Conservation (phyloP, 352 stramenopile species). For the Pythium oligandrum region DNA sequence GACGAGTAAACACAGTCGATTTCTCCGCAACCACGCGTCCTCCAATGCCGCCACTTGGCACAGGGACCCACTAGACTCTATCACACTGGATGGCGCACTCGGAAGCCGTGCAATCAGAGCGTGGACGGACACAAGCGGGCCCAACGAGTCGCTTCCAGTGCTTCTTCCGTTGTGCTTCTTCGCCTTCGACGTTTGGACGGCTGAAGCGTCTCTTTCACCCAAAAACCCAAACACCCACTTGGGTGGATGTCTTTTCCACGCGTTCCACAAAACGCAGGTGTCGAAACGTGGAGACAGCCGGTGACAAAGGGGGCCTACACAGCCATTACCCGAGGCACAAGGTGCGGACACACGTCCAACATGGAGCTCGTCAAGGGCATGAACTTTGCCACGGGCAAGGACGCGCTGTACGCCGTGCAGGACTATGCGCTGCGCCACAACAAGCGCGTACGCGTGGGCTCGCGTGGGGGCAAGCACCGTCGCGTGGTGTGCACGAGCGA, state of each 20-base stretch:
- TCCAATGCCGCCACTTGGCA: no score
- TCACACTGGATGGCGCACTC: no score
- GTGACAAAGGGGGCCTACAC: conserved; percentile 17
- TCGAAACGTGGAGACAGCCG: conserved; percentile 3
- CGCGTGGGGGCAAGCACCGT: conserved; percentile 58
- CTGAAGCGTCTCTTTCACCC: no score
- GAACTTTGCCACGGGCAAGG: conserved; percentile 43
- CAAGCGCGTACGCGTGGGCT: conserved; percentile 50
- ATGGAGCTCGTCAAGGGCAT: conserved; percentile 33
- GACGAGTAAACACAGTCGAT: no score
- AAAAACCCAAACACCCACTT: conserved; percentile 2
- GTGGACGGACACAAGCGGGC: no score
- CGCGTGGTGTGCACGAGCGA: conserved; percentile 38
- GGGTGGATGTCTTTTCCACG: no score
- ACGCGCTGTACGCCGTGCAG: conserved; percentile 47
- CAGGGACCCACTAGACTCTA: no score
- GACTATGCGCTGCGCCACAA: conserved; percentile 55
- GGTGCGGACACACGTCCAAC: not conserved
- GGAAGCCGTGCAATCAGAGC: no score
- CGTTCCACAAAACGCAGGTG: not conserved
- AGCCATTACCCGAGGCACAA: not conserved
- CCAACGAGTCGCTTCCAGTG: not conserved
- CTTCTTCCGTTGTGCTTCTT: conserved; percentile 1
- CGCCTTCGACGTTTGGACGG: not conserved
- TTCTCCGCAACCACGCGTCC: no score